Base-by-base conservation (phyloP, 2,329 filamentous ascomycete genomes). In the Alternaria atra region DNA sequence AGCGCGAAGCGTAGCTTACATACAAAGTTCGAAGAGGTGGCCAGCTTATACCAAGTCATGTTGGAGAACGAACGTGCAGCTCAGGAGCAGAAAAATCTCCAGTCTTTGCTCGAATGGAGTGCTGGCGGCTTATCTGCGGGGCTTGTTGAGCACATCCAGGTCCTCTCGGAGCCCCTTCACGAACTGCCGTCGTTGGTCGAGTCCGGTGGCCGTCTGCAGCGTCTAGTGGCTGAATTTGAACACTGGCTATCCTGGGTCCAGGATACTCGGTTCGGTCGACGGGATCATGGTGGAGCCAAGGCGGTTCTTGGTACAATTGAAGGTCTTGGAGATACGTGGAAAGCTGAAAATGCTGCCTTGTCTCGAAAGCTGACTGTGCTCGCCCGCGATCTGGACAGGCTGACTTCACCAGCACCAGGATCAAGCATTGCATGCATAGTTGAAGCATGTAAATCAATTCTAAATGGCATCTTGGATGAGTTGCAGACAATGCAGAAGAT, bases 71-170 rank as follows among this genome's bases (percentile, higher is more conserved):
- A 80, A 62, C 73, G 73, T n/a, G 66, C 73, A 58, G 71, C 64
- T 6, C 73, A 75, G 51, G 76, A 79, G 53, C 75, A 77, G 50
- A 73, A 73, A 52, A 80, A 81, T 44, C 40, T 80, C 4, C 64
- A 68, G 30, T 76, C 76, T 13, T 58, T 81, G 7, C 65, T 73
- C 17, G 74, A 77, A 44, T 80, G 78, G 77, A 73, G 67, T 20
- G 65, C 66, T 34, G 66, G 66, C 15, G 69, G 63, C 27, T 66
- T 69, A 34, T 67, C 69, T 4, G 69, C 67, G 12, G 71, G 69
- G 7, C 64, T 80, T 1, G 69, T 72, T 13, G 73, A 78, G 54
- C 69, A 79, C 50, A 73, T 80, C 7, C 76, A 78, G 48, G 58
- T 73, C 8, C 70, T 81, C 4, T 78, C 74, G 0, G 72, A 67